Base-by-base conservation (phyloP, 2,329 filamentous ascomycete species). In the Cercospora citrullina region DNA sequence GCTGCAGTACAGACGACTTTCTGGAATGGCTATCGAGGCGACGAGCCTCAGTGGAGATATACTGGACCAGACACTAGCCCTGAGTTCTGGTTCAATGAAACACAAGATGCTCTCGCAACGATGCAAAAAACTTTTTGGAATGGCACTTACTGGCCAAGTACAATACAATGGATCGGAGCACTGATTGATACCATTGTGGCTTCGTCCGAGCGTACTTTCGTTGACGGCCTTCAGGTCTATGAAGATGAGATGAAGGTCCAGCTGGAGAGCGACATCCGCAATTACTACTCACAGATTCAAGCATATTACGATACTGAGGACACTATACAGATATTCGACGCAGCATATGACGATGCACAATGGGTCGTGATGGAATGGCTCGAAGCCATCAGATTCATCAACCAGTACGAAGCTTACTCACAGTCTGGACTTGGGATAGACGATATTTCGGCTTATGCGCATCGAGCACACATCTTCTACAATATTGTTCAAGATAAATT, bases 391-490 rank as follows among this genome's bases (percentile, higher is more conserved):
- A 76, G 70, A 63, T 75, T 77, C 63, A 70, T 77, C 64, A 72
- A 74, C 18, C 72, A 78, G 59, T 76, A 75, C 67, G 65, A 73
- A 23, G 60, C 66, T 16, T 71, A 73, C 55, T 60, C 72, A 10
- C 57, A 63, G 36, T 71, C 70, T 3, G 96, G 92, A 89, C 89
- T 96, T 76, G 94, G 92, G 1, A 86, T 86, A 45, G 86, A 90
- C 72, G 95, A 93, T 83, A 85, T 87, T 26, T 86, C 88, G 1
- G 85, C 90, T 0, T 97, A 95, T 77, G 90, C 94, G 1, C 92
- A 96, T 75, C 88, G 94, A 55, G 90, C 93, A 0, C 88, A 92
- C 55, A 82, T 96, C 18, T 98, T 98, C 80, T 97, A 95, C 86
- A 91, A 94, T 48, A 82, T 96, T 42, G 92, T 92, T 5, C 85